Evolutionary conservation across 208 protist species (phyloP), one percentile per base, ranked within the genome.

Genomic region (Trypanosomatidae sp.): DNA sequence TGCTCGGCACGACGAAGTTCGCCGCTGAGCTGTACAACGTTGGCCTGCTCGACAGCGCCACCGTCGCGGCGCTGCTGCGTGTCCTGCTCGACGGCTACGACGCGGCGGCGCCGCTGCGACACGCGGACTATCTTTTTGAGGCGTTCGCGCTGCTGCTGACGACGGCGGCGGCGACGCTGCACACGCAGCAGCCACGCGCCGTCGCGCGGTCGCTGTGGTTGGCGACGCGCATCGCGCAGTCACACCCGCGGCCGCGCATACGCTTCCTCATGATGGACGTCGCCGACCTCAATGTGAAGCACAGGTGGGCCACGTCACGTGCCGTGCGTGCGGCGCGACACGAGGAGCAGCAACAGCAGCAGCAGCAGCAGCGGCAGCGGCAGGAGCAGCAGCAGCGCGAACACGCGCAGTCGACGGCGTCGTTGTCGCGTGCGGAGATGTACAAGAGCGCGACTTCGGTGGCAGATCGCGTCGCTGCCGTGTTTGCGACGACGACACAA

Each of bases 1-100:
- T 87, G 18, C 67, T 86, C 7, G 84, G 75, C 40, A 92, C 87
- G 59, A 77, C 87, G 48, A 85, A 80, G 26, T 92, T 92, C 51
- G 62, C 88, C 6, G 79, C 71, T 11, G 73, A 92, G 66, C 74
- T 92, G 1, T 88, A 73, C 53, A 82, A 77, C 28, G 62, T 78
- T 13, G 55, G 73, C 33, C 37, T 92, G 38, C 52, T 92, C 15
- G 70, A 65, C 15, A 68, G 71, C 21, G 27, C 44, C 11, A 55
- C 86, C n/a, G 71, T 92, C 21, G 57, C 66, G 26, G 57, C 70
- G 25, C 78, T 92, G 33, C 59, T 92, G 13, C 48, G 63, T 23
- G 47, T 74, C 11, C 69, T 86, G 22, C 70, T 88, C 10, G 62
- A 51, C 45, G 56, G 53, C 37, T 88, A 80, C 57, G 50, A 71